These are phyloP conservation scores for Linderina pennispora DNA, from an alignment of 192 early-diverging fungal genomes.

Conservation along the genomic window DNA sequence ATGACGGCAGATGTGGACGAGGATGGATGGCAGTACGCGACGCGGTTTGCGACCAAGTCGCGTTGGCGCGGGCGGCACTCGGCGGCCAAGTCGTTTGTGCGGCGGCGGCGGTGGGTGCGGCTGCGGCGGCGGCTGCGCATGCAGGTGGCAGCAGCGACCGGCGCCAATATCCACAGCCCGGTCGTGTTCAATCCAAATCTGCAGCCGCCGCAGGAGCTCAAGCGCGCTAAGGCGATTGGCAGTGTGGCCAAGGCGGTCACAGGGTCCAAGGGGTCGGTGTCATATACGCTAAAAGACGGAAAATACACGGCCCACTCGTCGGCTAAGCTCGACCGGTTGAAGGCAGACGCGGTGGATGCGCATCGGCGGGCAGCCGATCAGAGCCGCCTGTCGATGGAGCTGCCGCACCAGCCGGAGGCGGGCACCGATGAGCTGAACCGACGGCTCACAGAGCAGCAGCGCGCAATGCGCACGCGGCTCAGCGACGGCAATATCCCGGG, in stretches of 20 bases:
- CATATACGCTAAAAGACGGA: constrained; percentile 38
- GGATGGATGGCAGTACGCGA: constrained; percentile 48
- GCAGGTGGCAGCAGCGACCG: background rate
- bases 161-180: background rate
- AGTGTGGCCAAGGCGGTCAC: constrained; percentile 25
- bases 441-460: no score
- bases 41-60: constrained; percentile 15
- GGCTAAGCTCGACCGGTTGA: background rate
- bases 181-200: background rate
- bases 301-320: constrained; percentile 23
- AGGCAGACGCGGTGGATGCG: no score
- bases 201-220: background rate
- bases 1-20: constrained; percentile 49
- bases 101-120: constrained; percentile 16
- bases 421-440: no score
- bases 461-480: no score
- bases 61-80: constrained; percentile 16
- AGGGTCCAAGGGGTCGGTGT: constrained; percentile 5
- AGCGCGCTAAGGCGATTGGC: constrained; percentile 3
- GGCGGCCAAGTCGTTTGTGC: constrained; percentile 21
- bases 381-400: no score
- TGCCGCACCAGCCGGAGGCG: no score
- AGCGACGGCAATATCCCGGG: background rate
- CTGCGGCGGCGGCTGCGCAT: constrained; percentile 14
- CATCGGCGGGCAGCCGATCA: no score